A percentile compares a stretch with the other conserved stretches of the same genome.
These are phyloP conservation scores for Nitzschia sp. DNA, from an alignment of 108 stramenopile species.

Conservation along the genomic window DNA sequence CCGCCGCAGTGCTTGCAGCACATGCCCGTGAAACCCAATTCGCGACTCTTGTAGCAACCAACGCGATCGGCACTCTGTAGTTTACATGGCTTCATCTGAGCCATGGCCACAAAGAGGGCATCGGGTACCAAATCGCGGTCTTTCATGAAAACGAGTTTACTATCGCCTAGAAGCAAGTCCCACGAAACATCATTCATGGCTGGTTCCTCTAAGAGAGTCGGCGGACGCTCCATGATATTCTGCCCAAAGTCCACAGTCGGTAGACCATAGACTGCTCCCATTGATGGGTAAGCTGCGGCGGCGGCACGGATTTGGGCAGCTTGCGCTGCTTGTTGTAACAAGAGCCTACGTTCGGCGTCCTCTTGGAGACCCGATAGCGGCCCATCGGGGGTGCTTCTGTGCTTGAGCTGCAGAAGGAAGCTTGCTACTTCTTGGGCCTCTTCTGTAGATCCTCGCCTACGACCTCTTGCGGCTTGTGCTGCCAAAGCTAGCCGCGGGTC, in stretches of 20 bases:
- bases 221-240: slow-evolving; percentile 7
- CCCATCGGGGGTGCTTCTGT: slow-evolving; percentile 7
- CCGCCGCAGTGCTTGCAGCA: slow-evolving; percentile 72
- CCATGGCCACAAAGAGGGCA: slow-evolving; percentile 69
- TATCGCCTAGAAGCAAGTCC: slow-evolving; percentile 30
- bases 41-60: slow-evolving; percentile 66
- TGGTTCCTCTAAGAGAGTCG: slow-evolving; percentile 19
- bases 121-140: slow-evolving; percentile 73
- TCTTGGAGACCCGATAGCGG: slow-evolving; percentile 2
- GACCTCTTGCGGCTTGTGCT: slow-evolving; percentile 18
- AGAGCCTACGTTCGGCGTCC: slow-evolving; percentile 9
- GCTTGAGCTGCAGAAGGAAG: slow-evolving; percentile 33
- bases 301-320: slow-evolving; percentile 9
- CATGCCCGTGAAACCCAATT: slow-evolving; percentile 66
- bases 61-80: slow-evolving; percentile 57
- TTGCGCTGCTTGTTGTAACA: slow-evolving; percentile 3
- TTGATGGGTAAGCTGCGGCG: slow-evolving; percentile 13
- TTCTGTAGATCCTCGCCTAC: slow-evolving; percentile 19
- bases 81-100: slow-evolving; percentile 61
- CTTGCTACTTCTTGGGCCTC: slow-evolving; percentile 33
- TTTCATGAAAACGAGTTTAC: slow-evolving; percentile 47
- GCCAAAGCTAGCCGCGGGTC: slow-evolving; percentile 17
- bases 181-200: slow-evolving; percentile 12
- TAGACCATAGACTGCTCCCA: slow-evolving; percentile 23
- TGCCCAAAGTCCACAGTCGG: slow-evolving; percentile 9